A percentile compares a stretch with the other conserved stretches of the same genome.
These are phyloP conservation scores for Osmanthus fragrans DNA, from an alignment of 257 asterid species.

Conservation along the genomic window DNA sequence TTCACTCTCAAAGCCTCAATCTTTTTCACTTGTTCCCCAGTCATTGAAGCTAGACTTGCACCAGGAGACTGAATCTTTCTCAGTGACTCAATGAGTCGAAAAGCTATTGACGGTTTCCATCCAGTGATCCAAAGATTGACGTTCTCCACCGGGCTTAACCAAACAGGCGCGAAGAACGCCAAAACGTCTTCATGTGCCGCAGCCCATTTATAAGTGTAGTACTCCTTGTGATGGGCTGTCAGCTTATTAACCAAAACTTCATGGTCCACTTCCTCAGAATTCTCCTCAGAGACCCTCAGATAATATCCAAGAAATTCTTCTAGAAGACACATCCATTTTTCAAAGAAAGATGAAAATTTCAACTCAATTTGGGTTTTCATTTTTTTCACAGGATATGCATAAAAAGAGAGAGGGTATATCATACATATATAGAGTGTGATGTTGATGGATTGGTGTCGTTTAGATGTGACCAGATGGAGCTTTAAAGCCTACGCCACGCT, in stretches of 20 bases:
- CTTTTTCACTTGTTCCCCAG: conserved; percentile 33
- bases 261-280: conserved; percentile 3
- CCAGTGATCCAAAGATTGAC: conserved; percentile 64
- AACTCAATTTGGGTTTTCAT: conserved; percentile 39
- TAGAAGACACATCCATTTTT: conserved; percentile 57
- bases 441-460: no score
- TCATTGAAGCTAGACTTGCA: conserved; percentile 8
- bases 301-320: conserved; percentile 43
- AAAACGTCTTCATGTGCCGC: conserved; percentile 57
- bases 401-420: neutral
- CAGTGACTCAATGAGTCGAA: conserved; percentile 45
- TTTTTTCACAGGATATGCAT: neutral
- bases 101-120: conserved; percentile 66
- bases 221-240: conserved; percentile 65
- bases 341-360: conserved; percentile 44
- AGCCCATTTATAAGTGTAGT: conserved; percentile 62
- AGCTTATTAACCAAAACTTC: conserved; percentile 35
- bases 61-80: neutral
- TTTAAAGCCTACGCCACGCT: conserved; percentile 29
- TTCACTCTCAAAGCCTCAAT: conserved; percentile 39
- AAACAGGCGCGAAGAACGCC: conserved; percentile 49
- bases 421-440: no score
- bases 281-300: neutral
- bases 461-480: conserved; percentile 29
- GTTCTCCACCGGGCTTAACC: conserved; percentile 62